Base-by-base conservation (phyloP, 2,329 filamentous ascomycete genomes). In the Madurella fahalii region DNA sequence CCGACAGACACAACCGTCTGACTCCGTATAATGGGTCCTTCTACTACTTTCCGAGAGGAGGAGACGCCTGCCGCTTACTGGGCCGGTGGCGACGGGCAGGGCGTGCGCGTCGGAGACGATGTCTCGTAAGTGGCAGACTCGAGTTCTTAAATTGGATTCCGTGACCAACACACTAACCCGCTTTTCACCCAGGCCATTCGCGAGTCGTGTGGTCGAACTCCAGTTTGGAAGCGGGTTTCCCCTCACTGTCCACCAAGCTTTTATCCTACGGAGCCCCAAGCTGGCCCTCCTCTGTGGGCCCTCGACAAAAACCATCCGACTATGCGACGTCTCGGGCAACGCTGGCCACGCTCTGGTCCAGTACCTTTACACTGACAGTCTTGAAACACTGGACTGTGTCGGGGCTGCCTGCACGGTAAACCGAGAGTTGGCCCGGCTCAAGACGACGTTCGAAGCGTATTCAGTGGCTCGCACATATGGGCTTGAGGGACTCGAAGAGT, bases 341-440 rank as follows among this genome's bases (percentile, higher is more conserved):
- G 58, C 51, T 3, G 58, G 58, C 18, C 61, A 63, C 16, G 50
- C 58, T 9, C n/a, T 62, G 12, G 52, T 62, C 1, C 20, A 58
- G 2, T 61, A 58, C 12, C 56, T 63, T 16, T 63, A 62, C 51
- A 54, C 45, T 1, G 45, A 32, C 2, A 39, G 9, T 1, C 47
- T 55, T 13, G 25, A 44, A 1, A 16, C 47, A 1, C 50, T 54
- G 13, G 18, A 39, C 9, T 54, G 53, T 43, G 44, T 18, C 0
- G 56, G 44, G 1, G 25, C 37, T 5, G 16, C 16, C 4, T 11
- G 4, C 34, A 15, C 9, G 18, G 41, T 8, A 1, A 34, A 16
- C 30, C 12, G 17, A 15, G 18, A 20, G 31, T 31, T 50, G 1
- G 16, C 30, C 31, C 20, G 41, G 16, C 52, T 61, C 42, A 52